Evolutionary conservation across 2,329 filamentous ascomycete genomes (phyloP), one percentile per base, ranked within the genome.

Genomic region (Claviceps sp.): DNA sequence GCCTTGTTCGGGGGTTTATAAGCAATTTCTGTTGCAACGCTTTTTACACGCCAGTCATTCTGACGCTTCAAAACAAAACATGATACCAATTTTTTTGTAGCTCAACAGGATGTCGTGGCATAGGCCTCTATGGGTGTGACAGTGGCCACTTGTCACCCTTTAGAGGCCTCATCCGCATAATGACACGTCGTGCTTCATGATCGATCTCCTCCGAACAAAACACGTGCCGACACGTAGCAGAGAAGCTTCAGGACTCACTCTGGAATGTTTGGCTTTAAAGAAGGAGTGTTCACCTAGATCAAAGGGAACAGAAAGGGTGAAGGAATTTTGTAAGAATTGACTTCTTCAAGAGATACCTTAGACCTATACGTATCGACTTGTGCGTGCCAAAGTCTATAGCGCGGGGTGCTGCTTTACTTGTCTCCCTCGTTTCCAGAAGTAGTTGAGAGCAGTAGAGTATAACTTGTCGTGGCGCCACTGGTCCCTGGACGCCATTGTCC

Each of bases 381-480:
- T 51, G 22, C 20, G 16, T 41, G 16, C 41, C 14, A n/a, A 24
- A 22, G 40, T 52, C 44, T 52, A 55, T 40, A 50, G 48, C 16
- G 38, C 48, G 9, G 48, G 41, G 16, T 34, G 22, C 18, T 58
- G 53, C 53, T 55, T 26, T 58, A 52, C 20, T 56, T 54, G 26
- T 60, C 58, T 38, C 55, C 59, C 40, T 53, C 48, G 47, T 60
- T 62, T 49, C 63, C 61, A 37, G 52, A 53, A n/a, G 45, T 47
- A 18, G 67, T 68, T 51, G 67, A 67, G 67, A 67, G 66, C 67
- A 70, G 4, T 67, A 67, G 9, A 61, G 67, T 53, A 69, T 67
- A 26, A 61, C 59, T 8, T 59, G 58, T 46, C 63, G 57, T 8
- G 63, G 60, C 47, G 67, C 65, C 37, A 60, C 59, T 11, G 61